These are phyloP conservation scores for Naumovozyma baii DNA, from an alignment of 805 yeast genomes.

Conservation along the genomic window DNA sequence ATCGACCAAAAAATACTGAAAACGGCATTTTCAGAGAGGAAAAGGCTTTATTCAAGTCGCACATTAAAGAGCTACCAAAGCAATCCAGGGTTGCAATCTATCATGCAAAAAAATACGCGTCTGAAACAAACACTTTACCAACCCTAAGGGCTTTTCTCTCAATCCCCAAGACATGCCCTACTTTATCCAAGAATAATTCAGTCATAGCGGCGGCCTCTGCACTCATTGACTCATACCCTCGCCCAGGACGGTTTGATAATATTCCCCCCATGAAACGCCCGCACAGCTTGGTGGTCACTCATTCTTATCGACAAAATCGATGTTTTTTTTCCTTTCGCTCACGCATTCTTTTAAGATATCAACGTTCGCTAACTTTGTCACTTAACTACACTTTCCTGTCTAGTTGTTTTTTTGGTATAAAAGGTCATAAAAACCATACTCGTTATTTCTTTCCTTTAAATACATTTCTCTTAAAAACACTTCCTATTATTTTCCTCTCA, in stretches of 20 bases:
- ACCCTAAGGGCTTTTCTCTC: not conserved
- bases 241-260: no score
- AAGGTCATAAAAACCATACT: constrained; percentile 3
- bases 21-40: not conserved
- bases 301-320: no score
- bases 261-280: no score
- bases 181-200: no score
- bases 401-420: no score
- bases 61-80: no score
- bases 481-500: not conserved
- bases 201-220: no score
- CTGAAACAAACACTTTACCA: no score
- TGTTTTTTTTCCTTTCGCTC: no score
- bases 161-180: not conserved
- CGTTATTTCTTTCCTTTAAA: constrained; percentile 3
- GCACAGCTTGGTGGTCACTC: no score
- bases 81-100: no score
- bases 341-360: not conserved
- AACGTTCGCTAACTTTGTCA: constrained; percentile 12
- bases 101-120: no score
- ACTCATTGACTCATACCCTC: not conserved
- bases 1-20: not conserved
- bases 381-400: constrained; percentile 6
- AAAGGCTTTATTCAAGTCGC: not conserved
- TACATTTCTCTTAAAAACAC: not conserved